Evolutionary conservation across 768 basidiomycete species (phyloP).

Genomic region (Naganishia friedmannii): DNA sequence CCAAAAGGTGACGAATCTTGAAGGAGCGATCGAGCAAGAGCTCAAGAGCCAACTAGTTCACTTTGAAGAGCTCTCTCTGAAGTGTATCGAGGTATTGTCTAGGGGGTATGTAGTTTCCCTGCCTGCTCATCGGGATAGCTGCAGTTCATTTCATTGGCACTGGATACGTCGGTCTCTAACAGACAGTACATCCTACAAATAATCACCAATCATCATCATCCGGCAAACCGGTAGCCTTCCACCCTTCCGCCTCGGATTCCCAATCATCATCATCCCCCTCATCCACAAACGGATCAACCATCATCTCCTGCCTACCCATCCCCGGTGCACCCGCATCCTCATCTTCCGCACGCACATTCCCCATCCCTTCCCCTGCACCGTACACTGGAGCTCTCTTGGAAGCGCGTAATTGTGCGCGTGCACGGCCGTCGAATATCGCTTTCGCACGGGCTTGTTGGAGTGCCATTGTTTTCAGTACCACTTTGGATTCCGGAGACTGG

Average conservation of each 20-base stretch:
- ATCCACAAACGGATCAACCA: not conserved
- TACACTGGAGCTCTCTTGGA: constrained; percentile 22
- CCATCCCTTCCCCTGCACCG: constrained; percentile 23
- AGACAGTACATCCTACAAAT: too few species aligned
- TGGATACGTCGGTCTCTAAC: too few species aligned
- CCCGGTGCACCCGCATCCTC: not conserved
- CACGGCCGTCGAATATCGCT: constrained; percentile 29
- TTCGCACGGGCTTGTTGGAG: constrained; percentile 26
- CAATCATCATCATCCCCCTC: constrained; percentile 32
- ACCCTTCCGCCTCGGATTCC: constrained; percentile 31
- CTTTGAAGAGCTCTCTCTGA: too few species aligned
- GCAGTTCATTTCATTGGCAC: too few species aligned
- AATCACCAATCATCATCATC: constrained; percentile 33
- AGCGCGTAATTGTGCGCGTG: not conserved
- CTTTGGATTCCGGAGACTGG: constrained; percentile 23
- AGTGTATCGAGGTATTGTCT: too few species aligned
- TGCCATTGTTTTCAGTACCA: constrained; percentile 29
- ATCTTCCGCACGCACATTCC: not conserved
- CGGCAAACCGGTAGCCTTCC: constrained; percentile 27
- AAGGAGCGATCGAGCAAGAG: too few species aligned
- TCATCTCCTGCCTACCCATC: not conserved
- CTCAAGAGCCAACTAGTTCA: too few species aligned
- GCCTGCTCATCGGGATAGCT: too few species aligned
- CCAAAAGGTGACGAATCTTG: too few species aligned
- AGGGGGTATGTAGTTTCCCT: too few species aligned